Evolutionary conservation across 2,329 filamentous ascomycete genomes (phyloP), one percentile per base, ranked within the genome.

Genomic region (Xylariales sp.): DNA sequence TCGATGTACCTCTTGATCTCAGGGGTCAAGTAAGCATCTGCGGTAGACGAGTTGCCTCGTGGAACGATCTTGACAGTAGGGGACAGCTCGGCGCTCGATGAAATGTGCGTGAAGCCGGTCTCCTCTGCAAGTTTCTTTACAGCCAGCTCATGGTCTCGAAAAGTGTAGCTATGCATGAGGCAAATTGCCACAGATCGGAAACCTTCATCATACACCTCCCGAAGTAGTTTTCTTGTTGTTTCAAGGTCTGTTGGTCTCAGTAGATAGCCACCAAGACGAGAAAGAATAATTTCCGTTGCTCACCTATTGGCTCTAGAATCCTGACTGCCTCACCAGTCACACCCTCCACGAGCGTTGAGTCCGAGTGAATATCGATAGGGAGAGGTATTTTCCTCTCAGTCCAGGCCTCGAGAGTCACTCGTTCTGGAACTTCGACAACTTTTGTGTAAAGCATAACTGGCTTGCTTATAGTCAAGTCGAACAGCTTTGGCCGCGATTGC

Each of bases 31-130:
- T 88, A 88, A 11, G 84, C 83, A 63, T 87, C 84, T n/a, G 82
- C 83, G 49, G 80, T 84, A 2, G 82, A 81, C 15, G 82, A 86
- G 3, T 80, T 84, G 7, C 80, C 80, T 51, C 84, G 67, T 4
- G 84, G 80, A 1, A 86, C 76, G 15, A 87, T 66, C 59, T 87
- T 86, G 61, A 87, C 86, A 82, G 86, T 86, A 5, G 81, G 81
- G 76, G 84, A 82, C 31, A 85, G 68, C 54, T 82, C 74, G 48
- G 83, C 78, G 42, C 78, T 82, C 31, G 85, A 62, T 46, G 78
- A 82, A 41, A 86, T 77, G 58, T 86, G 80, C 36, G 74, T 66
- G 52, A 87, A 86, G 2, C 83, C 83, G 47, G 85, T 78, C 12
- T 83, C 76, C 42, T 22, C 29, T 5, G 50, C 50, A 9, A 50